Evolutionary conservation across 2,329 filamentous ascomycete species (phyloP).

Genomic region (Aspergillus tubingensis): DNA sequence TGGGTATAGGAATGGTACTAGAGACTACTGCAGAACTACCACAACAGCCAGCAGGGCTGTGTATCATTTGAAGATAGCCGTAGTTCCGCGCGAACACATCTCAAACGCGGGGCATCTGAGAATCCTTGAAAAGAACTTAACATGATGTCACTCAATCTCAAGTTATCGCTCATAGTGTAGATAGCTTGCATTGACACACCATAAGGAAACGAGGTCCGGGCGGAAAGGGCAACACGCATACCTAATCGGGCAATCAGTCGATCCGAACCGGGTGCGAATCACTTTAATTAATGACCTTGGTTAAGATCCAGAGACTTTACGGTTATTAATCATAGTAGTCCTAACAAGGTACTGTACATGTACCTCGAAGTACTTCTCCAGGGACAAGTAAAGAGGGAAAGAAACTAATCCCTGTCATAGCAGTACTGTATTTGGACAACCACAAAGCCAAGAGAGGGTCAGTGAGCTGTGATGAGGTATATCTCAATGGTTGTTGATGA

Average conservation of each 20-base stretch:
- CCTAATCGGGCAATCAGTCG: constrained; percentile 1
- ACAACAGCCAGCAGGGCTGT: constrained; percentile 10
- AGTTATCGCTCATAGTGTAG: constrained; percentile 4
- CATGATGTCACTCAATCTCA: constrained; percentile 3
- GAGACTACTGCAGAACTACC: constrained; percentile 1
- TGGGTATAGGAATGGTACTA: neutral
- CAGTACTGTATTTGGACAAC: neutral
- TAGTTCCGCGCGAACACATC: neutral
- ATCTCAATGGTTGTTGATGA: constrained; percentile 1
- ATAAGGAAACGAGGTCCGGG: neutral
- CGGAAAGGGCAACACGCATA: neutral
- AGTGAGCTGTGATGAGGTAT: neutral
- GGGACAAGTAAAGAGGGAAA: too few relatives aligned
- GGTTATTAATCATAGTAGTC: neutral
- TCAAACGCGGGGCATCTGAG: neutral
- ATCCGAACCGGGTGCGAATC: neutral
- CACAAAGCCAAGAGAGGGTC: neutral
- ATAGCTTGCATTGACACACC: neutral
- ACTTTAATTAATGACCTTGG: neutral
- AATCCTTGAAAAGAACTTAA: neutral
- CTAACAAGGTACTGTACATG: too few relatives aligned
- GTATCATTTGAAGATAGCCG: constrained; percentile 4
- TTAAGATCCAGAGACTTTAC: neutral
- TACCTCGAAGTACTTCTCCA: too few relatives aligned
- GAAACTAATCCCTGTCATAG: neutral